Conservation (phyloP, 176 grass and related monocot genomes). For the Oryza officinalis region DNA sequence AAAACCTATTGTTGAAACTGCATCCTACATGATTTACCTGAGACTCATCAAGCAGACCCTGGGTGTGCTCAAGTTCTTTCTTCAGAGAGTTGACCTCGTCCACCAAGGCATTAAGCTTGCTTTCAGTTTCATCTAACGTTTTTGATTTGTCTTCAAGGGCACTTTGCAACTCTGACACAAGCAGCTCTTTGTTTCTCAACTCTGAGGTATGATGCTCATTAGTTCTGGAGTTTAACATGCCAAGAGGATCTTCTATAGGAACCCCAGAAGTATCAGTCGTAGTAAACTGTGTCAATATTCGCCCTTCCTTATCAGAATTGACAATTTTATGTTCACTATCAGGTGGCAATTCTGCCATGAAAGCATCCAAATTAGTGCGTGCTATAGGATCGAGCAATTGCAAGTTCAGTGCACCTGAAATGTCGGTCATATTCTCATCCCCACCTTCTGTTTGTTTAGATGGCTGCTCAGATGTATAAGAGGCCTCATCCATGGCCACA, state of each 20-base stretch:
- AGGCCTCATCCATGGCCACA: conserved; percentile 84
- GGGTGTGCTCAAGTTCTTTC: conserved; percentile 67
- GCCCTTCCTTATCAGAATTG: conserved; percentile 54
- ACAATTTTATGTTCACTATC: conserved; percentile 57
- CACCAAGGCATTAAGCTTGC: conserved; percentile 52
- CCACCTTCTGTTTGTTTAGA: conserved; percentile 81
- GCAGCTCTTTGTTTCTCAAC: conserved; percentile 48
- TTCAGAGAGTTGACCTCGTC: conserved; percentile 68
- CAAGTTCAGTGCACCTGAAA: conserved; percentile 75
- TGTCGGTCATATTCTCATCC: conserved; percentile 94
- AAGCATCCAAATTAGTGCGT: conserved; percentile 64
- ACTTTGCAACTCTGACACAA: conserved; percentile 65
- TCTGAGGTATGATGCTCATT: conserved; percentile 47
- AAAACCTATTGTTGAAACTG: neutral
- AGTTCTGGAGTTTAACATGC: conserved; percentile 46
- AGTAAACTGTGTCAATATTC: conserved; percentile 39
- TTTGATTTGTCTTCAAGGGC: conserved; percentile 71
- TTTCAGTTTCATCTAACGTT: conserved; percentile 66
- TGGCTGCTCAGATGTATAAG: conserved; percentile 72
- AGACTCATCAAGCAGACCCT: conserved; percentile 88
- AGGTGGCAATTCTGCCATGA: conserved; percentile 61
- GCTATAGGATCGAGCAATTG: conserved; percentile 45
- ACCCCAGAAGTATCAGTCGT: conserved; percentile 44
- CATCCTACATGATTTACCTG: conserved; percentile 57
- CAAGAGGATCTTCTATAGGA: conserved; percentile 49